Evolutionary conservation across 2,329 filamentous ascomycete genomes (phyloP).

Genomic region (Cladosporium colombiae): DNA sequence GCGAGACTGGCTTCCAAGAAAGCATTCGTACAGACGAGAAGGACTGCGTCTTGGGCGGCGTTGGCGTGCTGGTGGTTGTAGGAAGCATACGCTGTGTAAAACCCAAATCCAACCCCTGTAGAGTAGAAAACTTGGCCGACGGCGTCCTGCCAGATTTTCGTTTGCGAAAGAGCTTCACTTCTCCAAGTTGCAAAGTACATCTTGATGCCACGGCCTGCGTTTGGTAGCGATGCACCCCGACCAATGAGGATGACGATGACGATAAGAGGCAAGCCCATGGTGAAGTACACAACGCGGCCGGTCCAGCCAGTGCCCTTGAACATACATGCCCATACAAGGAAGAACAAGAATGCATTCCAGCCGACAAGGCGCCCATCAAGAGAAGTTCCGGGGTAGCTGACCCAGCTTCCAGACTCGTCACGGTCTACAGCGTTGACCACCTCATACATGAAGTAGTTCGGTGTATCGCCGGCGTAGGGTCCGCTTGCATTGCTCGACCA

Average conservation of each 20-base stretch:
- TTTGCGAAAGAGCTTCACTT: slow-evolving; percentile 51
- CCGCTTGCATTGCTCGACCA: slow-evolving; percentile 54
- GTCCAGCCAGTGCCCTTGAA: slow-evolving; percentile 60
- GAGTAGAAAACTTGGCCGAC: slow-evolving; percentile 63
- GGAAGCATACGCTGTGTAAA: slow-evolving; percentile 60
- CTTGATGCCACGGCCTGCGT: slow-evolving; percentile 55
- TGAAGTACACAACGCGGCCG: slow-evolving; percentile 61
- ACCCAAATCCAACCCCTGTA: slow-evolving; percentile 60
- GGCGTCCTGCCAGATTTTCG: slow-evolving; percentile 60
- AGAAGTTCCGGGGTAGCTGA: slow-evolving; percentile 49
- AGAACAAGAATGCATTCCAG: slow-evolving; percentile 61
- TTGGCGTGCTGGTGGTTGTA: slow-evolving; percentile 60
- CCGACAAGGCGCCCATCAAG: slow-evolving; percentile 59
- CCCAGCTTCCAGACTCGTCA: slow-evolving; percentile 38
- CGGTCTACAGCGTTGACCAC: slow-evolving; percentile 38
- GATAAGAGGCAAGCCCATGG: slow-evolving; percentile 60
- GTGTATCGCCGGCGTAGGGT: slow-evolving; percentile 55
- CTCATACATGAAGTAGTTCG: slow-evolving; percentile 24
- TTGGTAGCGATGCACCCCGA: slow-evolving; percentile 55
- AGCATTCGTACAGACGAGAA: slow-evolving; percentile 56
- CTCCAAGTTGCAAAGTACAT: slow-evolving; percentile 53
- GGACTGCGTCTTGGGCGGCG: slow-evolving; percentile 59
- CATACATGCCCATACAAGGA: slow-evolving; percentile 61
- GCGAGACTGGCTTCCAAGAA: slow-evolving; percentile 57
- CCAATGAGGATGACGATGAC: slow-evolving; percentile 59